Evolutionary conservation across 768 basidiomycete genomes (phyloP).

Genomic region (Naganishia onofrii): DNA sequence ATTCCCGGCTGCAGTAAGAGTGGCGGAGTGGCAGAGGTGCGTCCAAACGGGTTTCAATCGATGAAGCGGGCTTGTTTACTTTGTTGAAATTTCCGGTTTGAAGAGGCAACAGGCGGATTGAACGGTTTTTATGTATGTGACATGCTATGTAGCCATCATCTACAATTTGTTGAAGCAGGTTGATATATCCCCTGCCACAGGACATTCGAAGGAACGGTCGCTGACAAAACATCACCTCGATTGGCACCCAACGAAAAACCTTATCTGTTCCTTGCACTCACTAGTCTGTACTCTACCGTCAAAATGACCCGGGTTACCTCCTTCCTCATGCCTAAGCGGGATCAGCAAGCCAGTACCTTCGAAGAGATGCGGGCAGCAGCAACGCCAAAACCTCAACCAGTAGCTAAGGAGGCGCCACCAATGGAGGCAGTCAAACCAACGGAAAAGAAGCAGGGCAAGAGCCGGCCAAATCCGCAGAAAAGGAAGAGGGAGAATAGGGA

Average conservation of each 20-base stretch:
- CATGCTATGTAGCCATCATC: too few relatives aligned
- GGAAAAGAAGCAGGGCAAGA: slow-evolving; percentile 30
- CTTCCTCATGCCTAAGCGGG: slow-evolving; percentile 46
- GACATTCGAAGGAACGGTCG: too few relatives aligned
- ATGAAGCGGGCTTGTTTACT: background rate
- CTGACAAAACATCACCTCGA: too few relatives aligned
- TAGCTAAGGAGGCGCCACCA: slow-evolving; percentile 37
- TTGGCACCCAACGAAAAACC: too few relatives aligned
- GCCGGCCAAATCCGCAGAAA: slow-evolving; percentile 60
- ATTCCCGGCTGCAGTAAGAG: background rate
- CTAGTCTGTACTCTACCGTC: too few relatives aligned
- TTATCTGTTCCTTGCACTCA: too few relatives aligned
- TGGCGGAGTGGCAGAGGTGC: background rate
- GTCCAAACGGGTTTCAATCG: background rate
- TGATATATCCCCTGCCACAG: too few relatives aligned
- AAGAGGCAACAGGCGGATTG: too few relatives aligned
- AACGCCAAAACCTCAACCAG: background rate
- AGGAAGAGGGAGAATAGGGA: slow-evolving; percentile 57
- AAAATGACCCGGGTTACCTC: slow-evolving; percentile 49
- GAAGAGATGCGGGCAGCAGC: slow-evolving; percentile 39
- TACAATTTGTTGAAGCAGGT: too few relatives aligned
- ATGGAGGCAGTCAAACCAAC: background rate
- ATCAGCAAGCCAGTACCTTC: slow-evolving; percentile 44
- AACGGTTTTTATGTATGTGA: too few relatives aligned
- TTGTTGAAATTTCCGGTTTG: background rate